These are phyloP conservation scores for Trichosporon sp. DNA, from an alignment of 1,284 basidiomycete species.

Conservation along the genomic window DNA sequence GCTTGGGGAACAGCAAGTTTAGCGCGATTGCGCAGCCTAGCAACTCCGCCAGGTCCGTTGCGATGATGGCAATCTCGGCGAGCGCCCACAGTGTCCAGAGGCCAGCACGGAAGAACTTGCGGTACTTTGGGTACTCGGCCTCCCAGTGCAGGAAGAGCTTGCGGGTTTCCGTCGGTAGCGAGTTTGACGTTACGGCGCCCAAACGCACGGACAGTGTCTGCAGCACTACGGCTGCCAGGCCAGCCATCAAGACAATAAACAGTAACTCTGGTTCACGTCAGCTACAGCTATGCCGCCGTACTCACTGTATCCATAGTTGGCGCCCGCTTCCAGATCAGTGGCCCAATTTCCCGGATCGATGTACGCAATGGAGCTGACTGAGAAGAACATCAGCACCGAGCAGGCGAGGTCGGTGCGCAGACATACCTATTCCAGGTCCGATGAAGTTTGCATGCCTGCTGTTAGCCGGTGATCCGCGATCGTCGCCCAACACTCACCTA, in stretches of 20 bases:
- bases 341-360: constrained; percentile 56
- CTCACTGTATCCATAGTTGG: constrained; percentile 64
- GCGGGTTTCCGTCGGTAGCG: constrained; percentile 63
- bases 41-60: constrained; percentile 65
- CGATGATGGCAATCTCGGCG: constrained; percentile 83
- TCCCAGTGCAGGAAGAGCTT: constrained; percentile 67
- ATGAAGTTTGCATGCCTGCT: constrained; percentile 54
- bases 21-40: constrained; percentile 78
- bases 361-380: constrained; percentile 52
- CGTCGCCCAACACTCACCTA: neutral
- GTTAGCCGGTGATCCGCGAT: neutral
- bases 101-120: constrained; percentile 43
- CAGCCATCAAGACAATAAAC: constrained; percentile 80
- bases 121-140: constrained; percentile 70
- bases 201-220: constrained; percentile 58
- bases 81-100: constrained; percentile 60
- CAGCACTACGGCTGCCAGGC: constrained; percentile 68
- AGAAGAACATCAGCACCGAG: neutral
- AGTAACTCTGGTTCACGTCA: constrained; percentile 70
- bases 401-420: neutral
- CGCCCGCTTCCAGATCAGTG: constrained; percentile 36
- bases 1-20: constrained; percentile 74
- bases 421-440: constrained; percentile 53
- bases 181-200: constrained; percentile 58
- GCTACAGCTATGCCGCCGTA: constrained; percentile 75